phyloP scores from a whole-genome alignment of 2,329 filamentous ascomycete genomes.

The Zymoseptoria crescenta region DNA sequence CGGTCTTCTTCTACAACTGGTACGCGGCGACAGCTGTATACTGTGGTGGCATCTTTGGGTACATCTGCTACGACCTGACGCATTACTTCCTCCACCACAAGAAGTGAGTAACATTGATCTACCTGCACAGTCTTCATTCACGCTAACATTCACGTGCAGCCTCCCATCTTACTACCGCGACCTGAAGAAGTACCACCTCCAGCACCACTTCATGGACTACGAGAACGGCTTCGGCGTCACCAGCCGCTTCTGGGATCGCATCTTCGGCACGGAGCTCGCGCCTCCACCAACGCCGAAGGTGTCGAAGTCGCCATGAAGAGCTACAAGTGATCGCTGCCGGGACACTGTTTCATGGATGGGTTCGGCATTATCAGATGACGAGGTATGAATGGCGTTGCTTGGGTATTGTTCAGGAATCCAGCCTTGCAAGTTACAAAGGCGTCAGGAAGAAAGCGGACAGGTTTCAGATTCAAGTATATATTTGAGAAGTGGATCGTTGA shows the following conservation, averaged over 20 bases:
- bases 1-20: constrained; percentile 79
- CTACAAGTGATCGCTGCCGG: not conserved
- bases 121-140: not conserved
- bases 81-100: constrained; percentile 98
- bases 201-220: constrained; percentile 96
- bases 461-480: not conserved
- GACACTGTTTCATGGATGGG: not conserved
- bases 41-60: constrained; percentile 89
- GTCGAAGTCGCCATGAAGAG: constrained; percentile 34
- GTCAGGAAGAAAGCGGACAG: not conserved
- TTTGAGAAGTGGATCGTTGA: not conserved
- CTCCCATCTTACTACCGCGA: constrained; percentile 82
- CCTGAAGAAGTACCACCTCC: constrained; percentile 94
- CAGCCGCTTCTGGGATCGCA: constrained; percentile 85
- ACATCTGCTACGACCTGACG: constrained; percentile 92
- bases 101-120: constrained; percentile 49
- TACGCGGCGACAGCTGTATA: constrained; percentile 68
- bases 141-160: constrained; percentile 31
- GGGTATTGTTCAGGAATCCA: not conserved
- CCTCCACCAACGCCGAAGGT: constrained; percentile 41
- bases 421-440: not conserved
- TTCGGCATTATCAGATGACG: not conserved
- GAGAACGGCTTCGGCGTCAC: constrained; percentile 97
- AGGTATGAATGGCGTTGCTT: not conserved
- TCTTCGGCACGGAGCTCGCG: constrained; percentile 83